Conservation (phyloP, 768 basidiomycete genomes). For the Russula virescens region DNA sequence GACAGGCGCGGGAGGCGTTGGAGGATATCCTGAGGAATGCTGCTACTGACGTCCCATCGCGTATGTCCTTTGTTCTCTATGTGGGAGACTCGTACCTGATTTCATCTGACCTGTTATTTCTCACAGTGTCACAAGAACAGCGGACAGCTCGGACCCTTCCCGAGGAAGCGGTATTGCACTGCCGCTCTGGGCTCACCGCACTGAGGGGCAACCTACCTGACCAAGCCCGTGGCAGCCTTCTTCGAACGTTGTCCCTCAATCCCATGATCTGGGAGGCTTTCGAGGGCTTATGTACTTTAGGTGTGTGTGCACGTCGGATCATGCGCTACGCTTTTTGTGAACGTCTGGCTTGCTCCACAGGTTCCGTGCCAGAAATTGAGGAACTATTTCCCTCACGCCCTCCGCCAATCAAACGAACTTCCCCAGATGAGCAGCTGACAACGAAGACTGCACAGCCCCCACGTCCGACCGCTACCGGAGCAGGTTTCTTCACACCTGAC, state of each 20-base stretch:
- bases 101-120: conserved; percentile 2
- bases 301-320: conserved; percentile 35
- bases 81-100: conserved; percentile 9
- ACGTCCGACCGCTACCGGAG: conserved; percentile 52
- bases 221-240: conserved; percentile 65
- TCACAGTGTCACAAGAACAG: conserved; percentile 49
- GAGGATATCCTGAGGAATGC: conserved; percentile 54
- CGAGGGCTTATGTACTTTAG: conserved; percentile 76
- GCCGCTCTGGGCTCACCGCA: conserved; percentile 72
- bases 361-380: conserved; percentile 65
- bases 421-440: conserved; percentile 46
- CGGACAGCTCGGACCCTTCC: conserved; percentile 56
- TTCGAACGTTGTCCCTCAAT: conserved; percentile 62
- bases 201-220: conserved; percentile 73
- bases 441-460: conserved; percentile 33
- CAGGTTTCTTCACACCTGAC: conserved; percentile 76
- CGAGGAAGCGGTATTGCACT: conserved; percentile 66
- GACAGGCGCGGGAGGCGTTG: conserved; percentile 70
- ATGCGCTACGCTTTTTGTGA: conserved; percentile 7
- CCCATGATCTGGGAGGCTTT: conserved; percentile 92
- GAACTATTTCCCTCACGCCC: conserved; percentile 64
- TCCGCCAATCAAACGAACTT: conserved; percentile 46
- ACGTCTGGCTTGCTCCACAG: conserved; percentile 34
- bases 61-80: conserved; percentile 38
- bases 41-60: conserved; percentile 45